Conservation (phyloP, 1,139 yeast genomes). For the Diutina mesorugosa region DNA sequence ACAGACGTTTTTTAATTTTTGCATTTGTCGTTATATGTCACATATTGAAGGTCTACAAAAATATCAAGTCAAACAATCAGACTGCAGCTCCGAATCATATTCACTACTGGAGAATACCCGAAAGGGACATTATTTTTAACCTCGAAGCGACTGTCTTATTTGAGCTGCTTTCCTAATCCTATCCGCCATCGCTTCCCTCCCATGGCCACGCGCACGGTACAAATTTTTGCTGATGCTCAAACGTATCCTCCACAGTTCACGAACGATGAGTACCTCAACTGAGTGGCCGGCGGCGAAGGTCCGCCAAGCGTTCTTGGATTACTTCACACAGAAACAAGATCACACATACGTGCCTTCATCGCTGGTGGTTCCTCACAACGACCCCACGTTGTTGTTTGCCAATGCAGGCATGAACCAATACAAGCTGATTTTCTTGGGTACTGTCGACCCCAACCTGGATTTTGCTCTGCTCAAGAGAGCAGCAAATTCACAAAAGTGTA, state of each 20-base stretch:
- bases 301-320: constrained; percentile 77
- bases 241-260: neutral
- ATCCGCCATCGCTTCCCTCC: neutral
- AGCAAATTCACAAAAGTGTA: constrained; percentile 92
- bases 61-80: no score
- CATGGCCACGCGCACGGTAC: neutral
- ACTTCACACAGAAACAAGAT: constrained; percentile 44
- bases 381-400: constrained; percentile 89
- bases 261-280: neutral
- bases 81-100: no score
- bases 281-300: constrained; percentile 63
- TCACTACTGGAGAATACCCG: no score
- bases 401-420: constrained; percentile 99
- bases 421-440: constrained; percentile 92
- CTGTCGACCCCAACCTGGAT: constrained; percentile 89
- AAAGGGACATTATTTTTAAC: no score
- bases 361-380: constrained; percentile 94
- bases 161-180: neutral
- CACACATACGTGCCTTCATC: constrained; percentile 87
- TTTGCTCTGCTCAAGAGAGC: constrained; percentile 80
- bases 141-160: no score
- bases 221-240: neutral
- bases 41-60: no score
- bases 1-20: no score
- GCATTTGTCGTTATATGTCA: no score